Base-by-base conservation (phyloP, 257 asterid genomes). In the Lantana camara region DNA sequence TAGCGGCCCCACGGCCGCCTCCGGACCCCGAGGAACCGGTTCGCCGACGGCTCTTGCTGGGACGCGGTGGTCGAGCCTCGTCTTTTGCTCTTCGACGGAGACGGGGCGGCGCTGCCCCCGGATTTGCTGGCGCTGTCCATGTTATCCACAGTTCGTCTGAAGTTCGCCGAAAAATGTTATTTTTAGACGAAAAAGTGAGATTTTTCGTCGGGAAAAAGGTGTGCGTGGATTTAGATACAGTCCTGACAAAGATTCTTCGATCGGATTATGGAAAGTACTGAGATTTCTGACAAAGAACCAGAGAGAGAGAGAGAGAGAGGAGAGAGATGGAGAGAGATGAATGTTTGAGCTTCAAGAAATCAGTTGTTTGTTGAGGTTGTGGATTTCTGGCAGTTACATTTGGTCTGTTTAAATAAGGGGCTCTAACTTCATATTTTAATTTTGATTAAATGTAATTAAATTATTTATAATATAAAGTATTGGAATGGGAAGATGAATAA, bases 1-100 rank as follows among this genome's bases (percentile, higher is more conserved):
- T 90, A 90, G 42, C 97, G 42, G 21, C 97, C 97, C 97, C 97
- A 87, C 0, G 97, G 97, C 61, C 97, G 82, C 48, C 96, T 57
- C 38, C 97, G 40, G 0, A 90, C 97, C 0, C 97, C 97, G 0
- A 90, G 85, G 46, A 79, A 90, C 71, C 95, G 45, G 77, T 55
- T 75, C 23, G 74, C 48, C 0, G 77, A 30, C 7, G 82, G 15
- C 14, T 73, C 78, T 9, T 68, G 64, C 41, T 48, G 64, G 29
- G 61, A n/a, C n/a, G n/a, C 15, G 50, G 3, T 44, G 17, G 12
- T 49, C 7, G 32, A 27, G 32, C 74, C 72, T 62, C 76, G 83
- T 8, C 76, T 58, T 24, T 83, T 88, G 73, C 45, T 35, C 81
- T 81, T 88, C 2, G 89, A 78, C 5, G 90, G 75, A 15, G 95